These are phyloP conservation scores for Blastocrithidia nonstop DNA, from an alignment of 208 protist species.

Conservation along the genomic window DNA sequence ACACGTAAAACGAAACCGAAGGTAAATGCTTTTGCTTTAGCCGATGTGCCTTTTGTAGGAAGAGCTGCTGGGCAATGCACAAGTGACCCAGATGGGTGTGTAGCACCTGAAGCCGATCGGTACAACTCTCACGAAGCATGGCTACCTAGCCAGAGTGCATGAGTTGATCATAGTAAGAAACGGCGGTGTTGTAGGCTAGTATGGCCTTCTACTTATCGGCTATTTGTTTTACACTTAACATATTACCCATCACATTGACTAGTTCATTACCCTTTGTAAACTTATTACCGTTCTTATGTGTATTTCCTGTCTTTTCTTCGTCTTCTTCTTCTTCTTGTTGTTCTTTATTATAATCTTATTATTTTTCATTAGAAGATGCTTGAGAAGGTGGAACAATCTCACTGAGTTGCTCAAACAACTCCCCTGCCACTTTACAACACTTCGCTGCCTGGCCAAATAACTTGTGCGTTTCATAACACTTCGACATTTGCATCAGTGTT, in stretches of 20 bases:
- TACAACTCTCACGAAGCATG: conserved; percentile 2
- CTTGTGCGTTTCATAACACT: conserved; percentile 10
- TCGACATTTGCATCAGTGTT: conserved; percentile 22
- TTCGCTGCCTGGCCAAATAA: conserved; percentile 43
- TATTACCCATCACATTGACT: too few relatives aligned
- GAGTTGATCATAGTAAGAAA: conserved; percentile 27
- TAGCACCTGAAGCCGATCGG: conserved; percentile 32
- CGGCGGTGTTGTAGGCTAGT: conserved; percentile 23
- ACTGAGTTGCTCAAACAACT: conserved; percentile 27
- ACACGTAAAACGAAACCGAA: conserved; percentile 28
- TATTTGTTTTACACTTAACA: too few relatives aligned
- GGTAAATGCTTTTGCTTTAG: conserved; percentile 9
- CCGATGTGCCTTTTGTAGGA: conserved; percentile 16
- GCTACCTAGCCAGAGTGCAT: neutral
- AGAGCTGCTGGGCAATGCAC: conserved; percentile 25
- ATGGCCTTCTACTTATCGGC: conserved; percentile 21
- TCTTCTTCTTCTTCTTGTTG: too few relatives aligned
- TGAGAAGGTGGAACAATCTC: too few relatives aligned
- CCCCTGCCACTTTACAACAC: conserved; percentile 45
- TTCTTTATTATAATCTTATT: too few relatives aligned
- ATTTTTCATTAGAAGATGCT: too few relatives aligned
- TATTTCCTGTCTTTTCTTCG: too few relatives aligned
- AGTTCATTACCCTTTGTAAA: too few relatives aligned
- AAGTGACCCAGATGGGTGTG: conserved; percentile 26
- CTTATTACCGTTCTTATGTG: too few relatives aligned